phyloP scores from a whole-genome alignment of 108 stramenopile species.

The Skeletonema costatum region DNA sequence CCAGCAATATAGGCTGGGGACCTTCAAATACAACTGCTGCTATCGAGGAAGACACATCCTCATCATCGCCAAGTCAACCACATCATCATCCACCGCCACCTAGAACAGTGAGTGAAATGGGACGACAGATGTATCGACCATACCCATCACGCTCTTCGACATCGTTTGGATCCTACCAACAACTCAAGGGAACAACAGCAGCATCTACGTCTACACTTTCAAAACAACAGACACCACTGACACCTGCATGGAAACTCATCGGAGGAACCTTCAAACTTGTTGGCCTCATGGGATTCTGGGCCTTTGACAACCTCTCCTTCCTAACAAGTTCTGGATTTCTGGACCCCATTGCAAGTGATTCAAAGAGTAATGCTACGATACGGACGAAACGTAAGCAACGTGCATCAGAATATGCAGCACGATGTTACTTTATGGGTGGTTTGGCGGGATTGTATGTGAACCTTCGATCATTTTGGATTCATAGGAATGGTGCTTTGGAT shows the following conservation, averaged over 20 bases:
- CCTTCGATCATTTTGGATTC: constrained; percentile 35
- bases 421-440: constrained; percentile 73
- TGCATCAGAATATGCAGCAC: constrained; percentile 53
- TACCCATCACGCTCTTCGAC: constrained; percentile 30
- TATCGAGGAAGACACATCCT: background rate
- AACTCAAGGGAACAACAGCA: background rate
- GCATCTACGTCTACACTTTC: background rate
- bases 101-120: constrained; percentile 24
- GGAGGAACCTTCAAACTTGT: constrained; percentile 64
- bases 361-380: background rate
- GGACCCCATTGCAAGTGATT: constrained; percentile 41
- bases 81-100: background rate
- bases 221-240: constrained; percentile 10
- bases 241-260: constrained; percentile 56
- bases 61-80: background rate
- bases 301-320: constrained; percentile 78
- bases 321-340: constrained; percentile 62
- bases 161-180: constrained; percentile 15
- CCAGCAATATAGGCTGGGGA: constrained; percentile 60
- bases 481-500: constrained; percentile 30
- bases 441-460: constrained; percentile 65
- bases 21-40: constrained; percentile 7
- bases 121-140: constrained; percentile 45
- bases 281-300: constrained; percentile 77
- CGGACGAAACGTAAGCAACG: constrained; percentile 24